Base-by-base conservation (phyloP, 2,329 filamentous ascomycete genomes). In the Thelonectria blattea region DNA sequence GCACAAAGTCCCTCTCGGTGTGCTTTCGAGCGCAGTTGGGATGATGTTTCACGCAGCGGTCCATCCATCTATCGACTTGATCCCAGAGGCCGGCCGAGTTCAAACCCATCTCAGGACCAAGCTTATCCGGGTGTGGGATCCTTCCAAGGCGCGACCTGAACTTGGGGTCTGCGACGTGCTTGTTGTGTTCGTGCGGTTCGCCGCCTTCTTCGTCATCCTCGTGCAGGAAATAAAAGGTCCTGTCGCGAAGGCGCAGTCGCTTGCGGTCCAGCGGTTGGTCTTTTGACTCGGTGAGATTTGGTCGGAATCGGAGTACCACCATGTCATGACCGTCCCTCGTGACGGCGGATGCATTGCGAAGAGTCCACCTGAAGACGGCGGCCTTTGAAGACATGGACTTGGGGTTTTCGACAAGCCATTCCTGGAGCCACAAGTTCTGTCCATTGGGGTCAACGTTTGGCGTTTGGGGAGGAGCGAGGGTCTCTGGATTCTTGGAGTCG, bases 21-120 rank as follows among this genome's bases (percentile, higher is more conserved):
- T 45, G 51, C 4, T 53, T 53, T 22, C 51, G 27, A 2, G 17
- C 24, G 24, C 51, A 45, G 17, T 45, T 53, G 22, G 39, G 49
- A 17, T 53, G 51, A 10, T 53, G 20, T 1, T 53, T 27, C 8
- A 46, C 8, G 10, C 51, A 45, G 18, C 45, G 43, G 2, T 34
- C 39, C 51, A 53, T 53, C 51, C 51, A 53, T 10, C 14, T 53
- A 10, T 24, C 15, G 41, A 53, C 12, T 12, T 53, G 51, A 15
- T 39, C 30, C 39, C 39, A 45, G 24, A 27, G 39, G 5, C 24
- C 41, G 14, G 18, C 10, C 5, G 51, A 45, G 27, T 53, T 20
- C 8, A 10, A 8, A 39, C 45, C 32, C 10, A n/a, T 41, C 3
- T 5, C 7, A 9, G 8, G 27, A 30, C 39, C 39, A 15, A 53